Evolutionary conservation across 108 stramenopile genomes (phyloP).

Genomic region (Ochromonas danica): DNA sequence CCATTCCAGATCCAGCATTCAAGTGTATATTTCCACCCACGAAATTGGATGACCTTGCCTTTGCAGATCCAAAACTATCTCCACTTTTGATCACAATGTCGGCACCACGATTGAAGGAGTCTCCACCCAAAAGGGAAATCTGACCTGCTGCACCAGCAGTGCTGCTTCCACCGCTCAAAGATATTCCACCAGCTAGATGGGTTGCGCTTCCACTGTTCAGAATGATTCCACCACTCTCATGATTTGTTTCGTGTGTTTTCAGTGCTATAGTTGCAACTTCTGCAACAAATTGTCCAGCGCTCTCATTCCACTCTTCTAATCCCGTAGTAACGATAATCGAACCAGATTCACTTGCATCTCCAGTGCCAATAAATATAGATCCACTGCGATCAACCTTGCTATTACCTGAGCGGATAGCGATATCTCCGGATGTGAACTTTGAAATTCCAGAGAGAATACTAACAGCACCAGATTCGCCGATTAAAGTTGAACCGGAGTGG

Average conservation of each 20-base stretch:
- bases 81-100: not conserved
- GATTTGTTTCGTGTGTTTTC: not conserved
- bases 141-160: not conserved
- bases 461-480: not conserved
- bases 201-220: not conserved
- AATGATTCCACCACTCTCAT: not conserved
- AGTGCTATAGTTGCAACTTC: not conserved
- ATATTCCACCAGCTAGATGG: not conserved
- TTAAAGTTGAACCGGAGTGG: not conserved
- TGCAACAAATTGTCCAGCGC: not conserved
- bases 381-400: not conserved
- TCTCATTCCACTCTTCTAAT: too few relatives aligned
- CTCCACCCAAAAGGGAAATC: not conserved
- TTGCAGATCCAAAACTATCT: not conserved
- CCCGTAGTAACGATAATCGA: not conserved
- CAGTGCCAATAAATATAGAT: not conserved
- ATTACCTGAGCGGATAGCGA: not conserved
- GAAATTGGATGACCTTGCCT: not conserved
- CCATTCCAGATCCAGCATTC: not conserved
- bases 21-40: not conserved
- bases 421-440: not conserved
- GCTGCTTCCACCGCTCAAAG: not conserved
- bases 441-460: not conserved
- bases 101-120: not conserved
- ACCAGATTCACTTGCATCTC: not conserved